A percentile compares a stretch with the other conserved stretches of the same genome.
Conservation (phyloP, 2,329 filamentous ascomycete genomes). For the Aspergillus tubingensis region DNA sequence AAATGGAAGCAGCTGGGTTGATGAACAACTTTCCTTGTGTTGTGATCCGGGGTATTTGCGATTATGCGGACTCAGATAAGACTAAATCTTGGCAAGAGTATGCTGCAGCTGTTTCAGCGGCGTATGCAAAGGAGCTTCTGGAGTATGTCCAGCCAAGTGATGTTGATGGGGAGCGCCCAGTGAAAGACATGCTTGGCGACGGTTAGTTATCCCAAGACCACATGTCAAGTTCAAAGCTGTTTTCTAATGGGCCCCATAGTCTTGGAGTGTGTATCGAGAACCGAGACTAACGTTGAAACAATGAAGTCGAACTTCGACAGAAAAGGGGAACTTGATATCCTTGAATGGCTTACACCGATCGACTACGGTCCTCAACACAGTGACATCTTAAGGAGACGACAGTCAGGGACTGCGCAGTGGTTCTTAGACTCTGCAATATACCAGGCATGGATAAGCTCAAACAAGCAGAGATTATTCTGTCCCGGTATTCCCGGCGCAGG, state of each 20-base stretch:
- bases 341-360: background rate
- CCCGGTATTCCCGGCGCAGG: background rate
- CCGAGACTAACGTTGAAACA: too few species aligned
- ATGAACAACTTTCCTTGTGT: conserved; percentile 11
- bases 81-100: conserved; percentile 17
- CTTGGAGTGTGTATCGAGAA: too few species aligned
- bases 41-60: conserved; percentile 17
- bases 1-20: conserved; percentile 11
- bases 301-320: too few species aligned
- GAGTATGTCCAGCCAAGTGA: background rate
- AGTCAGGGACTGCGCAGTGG: background rate
- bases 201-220: background rate
- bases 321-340: background rate
- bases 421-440: background rate
- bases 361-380: background rate
- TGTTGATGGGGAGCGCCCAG: background rate
- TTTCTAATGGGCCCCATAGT: background rate
- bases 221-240: background rate
- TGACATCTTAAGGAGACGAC: background rate
- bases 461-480: background rate
- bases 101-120: conserved; percentile 19
- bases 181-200: background rate
- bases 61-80: conserved; percentile 20
- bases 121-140: conserved; percentile 22
- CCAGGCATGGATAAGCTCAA: background rate